Evolutionary conservation across 192 early-diverging fungal species (phyloP).

Genomic region (Dissophora globulifera): DNA sequence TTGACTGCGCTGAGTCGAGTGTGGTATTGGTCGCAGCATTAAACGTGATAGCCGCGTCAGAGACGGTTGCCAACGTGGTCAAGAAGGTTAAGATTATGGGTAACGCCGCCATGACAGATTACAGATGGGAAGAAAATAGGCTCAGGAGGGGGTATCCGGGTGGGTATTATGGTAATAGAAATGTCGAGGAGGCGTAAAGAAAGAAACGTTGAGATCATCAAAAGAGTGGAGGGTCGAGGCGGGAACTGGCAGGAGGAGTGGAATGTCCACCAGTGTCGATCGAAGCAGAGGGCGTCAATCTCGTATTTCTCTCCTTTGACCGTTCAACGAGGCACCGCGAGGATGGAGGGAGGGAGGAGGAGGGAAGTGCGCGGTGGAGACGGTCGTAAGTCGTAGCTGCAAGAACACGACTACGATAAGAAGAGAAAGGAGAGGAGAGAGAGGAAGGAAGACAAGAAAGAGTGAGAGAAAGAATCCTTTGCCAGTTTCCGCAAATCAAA

Average conservation of each 20-base stretch:
- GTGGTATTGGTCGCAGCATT: background rate
- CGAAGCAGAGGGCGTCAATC: too few relatives aligned
- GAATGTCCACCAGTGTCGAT: too few relatives aligned
- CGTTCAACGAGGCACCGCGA: too few relatives aligned
- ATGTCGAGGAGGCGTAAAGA: background rate
- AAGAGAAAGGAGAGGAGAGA: slow-evolving; percentile 9
- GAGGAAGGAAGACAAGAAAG: background rate
- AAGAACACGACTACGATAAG: slow-evolving; percentile 7
- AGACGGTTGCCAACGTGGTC: background rate
- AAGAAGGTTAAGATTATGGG: slow-evolving; percentile 1
- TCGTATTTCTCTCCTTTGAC: background rate
- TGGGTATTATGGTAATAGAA: slow-evolving; percentile 2
- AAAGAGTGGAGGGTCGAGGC: too few relatives aligned
- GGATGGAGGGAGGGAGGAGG: background rate
- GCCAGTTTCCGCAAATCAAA: background rate
- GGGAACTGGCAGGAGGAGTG: background rate
- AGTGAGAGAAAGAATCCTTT: background rate
- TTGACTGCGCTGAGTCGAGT: background rate
- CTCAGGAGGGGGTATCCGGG: background rate
- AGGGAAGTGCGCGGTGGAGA: too few relatives aligned
- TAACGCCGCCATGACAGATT: slow-evolving; percentile 19
- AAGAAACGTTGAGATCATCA: slow-evolving; percentile 5
- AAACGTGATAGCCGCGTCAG: background rate
- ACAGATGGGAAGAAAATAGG: background rate
- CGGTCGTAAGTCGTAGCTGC: slow-evolving; percentile 15